Percentiles rank a stretch among this genome's conserved stretches.
These are phyloP conservation scores for Coemansia sp. DNA, from an alignment of 192 early-diverging fungal genomes.

Conservation along the genomic window DNA sequence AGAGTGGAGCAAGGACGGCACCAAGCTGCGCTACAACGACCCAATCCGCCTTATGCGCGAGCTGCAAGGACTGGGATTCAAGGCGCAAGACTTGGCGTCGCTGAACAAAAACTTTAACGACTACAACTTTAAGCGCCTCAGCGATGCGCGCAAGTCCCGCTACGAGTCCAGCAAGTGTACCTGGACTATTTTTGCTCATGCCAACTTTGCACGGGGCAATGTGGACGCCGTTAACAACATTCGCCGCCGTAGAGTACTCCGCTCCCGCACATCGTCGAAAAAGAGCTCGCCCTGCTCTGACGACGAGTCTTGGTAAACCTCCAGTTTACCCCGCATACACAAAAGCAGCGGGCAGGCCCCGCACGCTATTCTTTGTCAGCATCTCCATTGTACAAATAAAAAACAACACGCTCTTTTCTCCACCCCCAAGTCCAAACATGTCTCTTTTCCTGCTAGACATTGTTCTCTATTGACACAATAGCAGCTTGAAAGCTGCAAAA, in stretches of 20 bases:
- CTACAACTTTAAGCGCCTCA: constrained; percentile 51
- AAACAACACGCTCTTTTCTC: constrained; percentile 8
- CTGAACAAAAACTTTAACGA: constrained; percentile 57
- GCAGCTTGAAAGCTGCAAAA: constrained; percentile 9
- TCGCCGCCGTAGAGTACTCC: constrained; percentile 43
- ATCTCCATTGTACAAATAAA: constrained; percentile 5
- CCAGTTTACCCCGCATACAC: constrained; percentile 1
- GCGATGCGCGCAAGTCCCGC: constrained; percentile 53
- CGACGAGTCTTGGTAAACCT: constrained; percentile 29
- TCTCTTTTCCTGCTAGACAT: no score
- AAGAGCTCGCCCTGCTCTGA: constrained; percentile 42
- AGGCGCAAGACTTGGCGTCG: constrained; percentile 53
- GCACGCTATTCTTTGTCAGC: constrained; percentile 8
- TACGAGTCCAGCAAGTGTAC: constrained; percentile 39
- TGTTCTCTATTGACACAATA: no score
- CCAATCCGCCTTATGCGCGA: constrained; percentile 52
- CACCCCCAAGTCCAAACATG: no score
- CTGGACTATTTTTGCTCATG: constrained; percentile 50
- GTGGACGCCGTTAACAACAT: constrained; percentile 23
- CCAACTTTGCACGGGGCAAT: constrained; percentile 26
- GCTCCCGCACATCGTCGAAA: constrained; percentile 30
- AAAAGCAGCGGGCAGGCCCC: not conserved
- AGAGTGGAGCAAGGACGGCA: constrained; percentile 52
- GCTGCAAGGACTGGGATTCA: constrained; percentile 52
- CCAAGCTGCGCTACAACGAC: constrained; percentile 51